These are phyloP conservation scores for Furcasterigmium furcatum DNA, from an alignment of 2,329 filamentous ascomycete species.

Conservation along the genomic window DNA sequence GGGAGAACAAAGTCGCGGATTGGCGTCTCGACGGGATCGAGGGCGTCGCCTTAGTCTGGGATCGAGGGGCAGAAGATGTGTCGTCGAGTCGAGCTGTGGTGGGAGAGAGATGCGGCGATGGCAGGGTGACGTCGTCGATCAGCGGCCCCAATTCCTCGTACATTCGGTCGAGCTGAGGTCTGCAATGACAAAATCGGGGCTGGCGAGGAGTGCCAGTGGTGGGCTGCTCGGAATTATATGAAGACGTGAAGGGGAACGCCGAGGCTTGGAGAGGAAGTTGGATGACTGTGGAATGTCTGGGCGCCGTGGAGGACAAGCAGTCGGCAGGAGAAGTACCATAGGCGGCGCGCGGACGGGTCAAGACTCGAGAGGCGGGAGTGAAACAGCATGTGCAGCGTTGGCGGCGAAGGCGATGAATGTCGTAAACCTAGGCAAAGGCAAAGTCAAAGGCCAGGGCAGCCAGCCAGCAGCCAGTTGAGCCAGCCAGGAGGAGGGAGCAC, in stretches of 20 bases:
- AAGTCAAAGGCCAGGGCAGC: neutral
- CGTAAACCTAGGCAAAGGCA: neutral
- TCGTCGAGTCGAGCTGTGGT: neutral
- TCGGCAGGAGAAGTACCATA: neutral
- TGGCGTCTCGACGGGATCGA: too few species aligned
- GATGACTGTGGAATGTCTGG: neutral
- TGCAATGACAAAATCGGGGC: neutral
- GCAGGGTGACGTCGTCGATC: neutral
- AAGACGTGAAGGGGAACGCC: neutral
- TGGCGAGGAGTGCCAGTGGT: neutral
- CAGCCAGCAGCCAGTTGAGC: too few species aligned
- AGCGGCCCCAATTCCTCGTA: too few species aligned
- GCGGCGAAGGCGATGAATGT: neutral
- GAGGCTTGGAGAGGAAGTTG: neutral
- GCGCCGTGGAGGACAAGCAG: neutral
- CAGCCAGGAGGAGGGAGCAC: neutral
- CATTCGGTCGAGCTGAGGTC: neutral
- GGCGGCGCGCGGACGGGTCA: too few species aligned
- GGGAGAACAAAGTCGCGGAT: too few species aligned
- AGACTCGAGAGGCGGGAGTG: conserved; percentile 1
- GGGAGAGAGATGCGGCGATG: neutral
- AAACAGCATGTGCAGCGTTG: conserved; percentile 3
- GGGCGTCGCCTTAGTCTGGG: too few species aligned
- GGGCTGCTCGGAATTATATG: neutral
- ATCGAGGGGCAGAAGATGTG: neutral